A percentile compares a stretch with the other conserved stretches of the same genome.
Conservation (phyloP, 768 basidiomycete genomes). For the Hirschioporus abietinus region DNA sequence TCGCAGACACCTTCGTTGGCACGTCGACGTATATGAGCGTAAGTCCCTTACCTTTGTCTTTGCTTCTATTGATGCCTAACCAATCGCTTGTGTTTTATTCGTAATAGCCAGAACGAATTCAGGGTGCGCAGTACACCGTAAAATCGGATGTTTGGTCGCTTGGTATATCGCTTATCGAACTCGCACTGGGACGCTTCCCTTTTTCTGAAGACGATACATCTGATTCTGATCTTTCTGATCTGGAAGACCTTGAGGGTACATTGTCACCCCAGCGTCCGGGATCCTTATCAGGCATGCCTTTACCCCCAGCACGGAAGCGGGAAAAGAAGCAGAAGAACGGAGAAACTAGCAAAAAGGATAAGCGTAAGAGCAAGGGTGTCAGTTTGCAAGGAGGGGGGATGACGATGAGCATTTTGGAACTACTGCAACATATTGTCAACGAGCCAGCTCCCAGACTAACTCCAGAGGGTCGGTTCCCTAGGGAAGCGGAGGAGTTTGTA, state of each 20-base stretch:
- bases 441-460: constrained; percentile 91
- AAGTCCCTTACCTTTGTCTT: constrained; percentile 27
- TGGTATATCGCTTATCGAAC: constrained; percentile 94
- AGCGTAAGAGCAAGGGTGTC: constrained; percentile 87
- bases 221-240: constrained; percentile 61
- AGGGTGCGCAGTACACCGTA: constrained; percentile 96
- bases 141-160: constrained; percentile 99
- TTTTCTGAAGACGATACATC: constrained; percentile 80
- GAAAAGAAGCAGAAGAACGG: constrained; percentile 37
- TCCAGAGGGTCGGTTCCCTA: constrained; percentile 66
- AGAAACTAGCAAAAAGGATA: constrained; percentile 54
- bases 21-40: constrained; percentile 99
- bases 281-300: constrained; percentile 19
- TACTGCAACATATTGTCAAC: constrained; percentile 97
- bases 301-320: constrained; percentile 27
- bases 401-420: constrained; percentile 97
- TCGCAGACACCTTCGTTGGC: constrained; percentile 98
- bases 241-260: constrained; percentile 67
- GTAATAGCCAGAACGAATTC: constrained; percentile 98
- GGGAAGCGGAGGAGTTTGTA: constrained; percentile 77
- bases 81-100: constrained; percentile 10
- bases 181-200: constrained; percentile 95
- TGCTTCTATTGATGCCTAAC: constrained; percentile 12
- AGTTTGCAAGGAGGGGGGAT: constrained; percentile 90
- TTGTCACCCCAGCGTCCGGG: constrained; percentile 67